A percentile compares a stretch with the other conserved stretches of the same genome.
These are phyloP conservation scores for Pezicula rhizophila DNA, from an alignment of 2,329 filamentous ascomycete genomes.

Conservation along the genomic window DNA sequence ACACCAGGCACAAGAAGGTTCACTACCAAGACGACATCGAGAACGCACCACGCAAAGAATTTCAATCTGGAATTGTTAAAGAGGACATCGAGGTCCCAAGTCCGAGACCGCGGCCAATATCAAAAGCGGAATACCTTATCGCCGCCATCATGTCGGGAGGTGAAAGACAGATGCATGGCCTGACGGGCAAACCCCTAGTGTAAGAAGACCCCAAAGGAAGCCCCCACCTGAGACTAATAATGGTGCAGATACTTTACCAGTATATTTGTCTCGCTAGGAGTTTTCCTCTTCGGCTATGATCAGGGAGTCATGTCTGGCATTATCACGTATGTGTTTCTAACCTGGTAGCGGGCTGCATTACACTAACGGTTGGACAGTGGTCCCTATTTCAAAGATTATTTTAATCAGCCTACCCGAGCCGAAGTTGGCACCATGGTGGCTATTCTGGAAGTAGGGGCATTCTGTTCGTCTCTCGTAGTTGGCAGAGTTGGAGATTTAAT, in stretches of 20 bases:
- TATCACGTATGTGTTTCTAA: conserved; percentile 50
- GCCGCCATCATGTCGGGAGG: conserved; percentile 82
- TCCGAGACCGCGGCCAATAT: conserved; percentile 56
- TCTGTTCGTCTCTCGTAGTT: conserved; percentile 81
- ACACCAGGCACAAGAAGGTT: conserved; percentile 55
- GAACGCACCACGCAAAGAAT: conserved; percentile 36
- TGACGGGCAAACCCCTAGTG: conserved; percentile 93
- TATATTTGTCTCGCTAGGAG: conserved; percentile 79
- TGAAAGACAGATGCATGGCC: conserved; percentile 72
- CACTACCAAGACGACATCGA: conserved; percentile 50
- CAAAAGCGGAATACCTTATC: conserved; percentile 63
- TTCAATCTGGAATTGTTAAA: conserved; percentile 43
- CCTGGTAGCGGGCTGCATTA: neutral
- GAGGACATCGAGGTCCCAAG: conserved; percentile 80
- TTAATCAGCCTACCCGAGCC: conserved; percentile 78
- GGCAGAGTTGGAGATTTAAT: conserved; percentile 88
- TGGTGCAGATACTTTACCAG: conserved; percentile 79
- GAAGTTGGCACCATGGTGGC: conserved; percentile 96
- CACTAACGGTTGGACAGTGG: conserved; percentile 49
- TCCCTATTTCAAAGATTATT: conserved; percentile 83
- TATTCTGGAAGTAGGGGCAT: conserved; percentile 88
- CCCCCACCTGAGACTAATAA: neutral
- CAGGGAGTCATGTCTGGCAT: conserved; percentile 81
- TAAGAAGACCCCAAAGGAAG: conserved; percentile 40
- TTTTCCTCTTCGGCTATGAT: conserved; percentile 86